Conservation (phyloP, 2,329 filamentous ascomycete species). For the Scytalidium sp. region DNA sequence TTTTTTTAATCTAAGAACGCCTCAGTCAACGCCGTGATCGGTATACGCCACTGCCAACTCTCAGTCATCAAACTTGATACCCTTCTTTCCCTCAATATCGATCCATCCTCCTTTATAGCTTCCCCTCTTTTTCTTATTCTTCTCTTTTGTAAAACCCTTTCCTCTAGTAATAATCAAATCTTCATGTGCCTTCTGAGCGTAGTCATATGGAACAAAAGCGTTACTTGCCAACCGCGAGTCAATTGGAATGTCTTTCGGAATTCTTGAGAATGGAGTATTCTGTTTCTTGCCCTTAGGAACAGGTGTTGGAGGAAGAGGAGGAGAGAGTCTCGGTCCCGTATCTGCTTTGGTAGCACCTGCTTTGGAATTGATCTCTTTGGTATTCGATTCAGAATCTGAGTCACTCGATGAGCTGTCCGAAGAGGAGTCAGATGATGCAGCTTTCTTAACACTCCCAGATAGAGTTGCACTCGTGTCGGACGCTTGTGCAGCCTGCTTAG, state of each 20-base stretch:
- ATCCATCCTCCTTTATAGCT: constrained; percentile 88
- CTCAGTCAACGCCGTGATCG: neutral
- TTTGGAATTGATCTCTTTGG: constrained; percentile 14
- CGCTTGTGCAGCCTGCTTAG: constrained; percentile 34
- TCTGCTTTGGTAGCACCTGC: constrained; percentile 36
- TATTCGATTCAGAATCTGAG: constrained; percentile 14
- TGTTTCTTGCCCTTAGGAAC: constrained; percentile 42
- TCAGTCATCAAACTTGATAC: constrained; percentile 91
- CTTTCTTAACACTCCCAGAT: constrained; percentile 24
- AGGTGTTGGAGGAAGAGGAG: constrained; percentile 30
- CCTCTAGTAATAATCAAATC: constrained; percentile 89
- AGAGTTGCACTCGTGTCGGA: constrained; percentile 30
- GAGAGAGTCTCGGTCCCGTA: constrained; percentile 25
- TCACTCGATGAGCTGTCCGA: constrained; percentile 20
- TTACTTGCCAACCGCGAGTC: constrained; percentile 74
- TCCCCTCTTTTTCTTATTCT: constrained; percentile 97
- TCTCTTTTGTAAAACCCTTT: constrained; percentile 98
- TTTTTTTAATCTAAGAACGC: neutral
- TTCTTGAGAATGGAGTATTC: constrained; percentile 74
- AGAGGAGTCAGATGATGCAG: constrained; percentile 17
- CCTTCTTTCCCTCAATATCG: constrained; percentile 77
- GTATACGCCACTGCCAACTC: neutral
- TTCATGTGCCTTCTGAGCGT: constrained; percentile 83
- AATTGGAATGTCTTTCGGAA: constrained; percentile 65
- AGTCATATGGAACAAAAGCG: constrained; percentile 78